Evolutionary conservation across 1,284 basidiomycete genomes (phyloP).

Genomic region (Rhodotorula sp.): DNA sequence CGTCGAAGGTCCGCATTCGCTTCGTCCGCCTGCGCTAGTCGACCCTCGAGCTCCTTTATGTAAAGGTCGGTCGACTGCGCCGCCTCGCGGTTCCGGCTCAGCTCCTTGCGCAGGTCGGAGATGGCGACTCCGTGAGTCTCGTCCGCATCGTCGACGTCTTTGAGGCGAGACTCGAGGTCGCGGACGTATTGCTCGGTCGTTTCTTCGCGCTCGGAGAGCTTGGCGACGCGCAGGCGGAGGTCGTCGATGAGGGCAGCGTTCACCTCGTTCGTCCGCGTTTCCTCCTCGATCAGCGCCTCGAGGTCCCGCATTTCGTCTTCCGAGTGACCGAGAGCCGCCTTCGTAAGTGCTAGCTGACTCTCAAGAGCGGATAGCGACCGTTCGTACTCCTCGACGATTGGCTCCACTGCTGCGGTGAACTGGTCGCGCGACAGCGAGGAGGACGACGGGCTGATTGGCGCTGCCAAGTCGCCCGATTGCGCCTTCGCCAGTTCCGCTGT

Average conservation of each 20-base stretch:
- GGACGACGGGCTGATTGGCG: not conserved
- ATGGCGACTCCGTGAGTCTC: constrained; percentile 72
- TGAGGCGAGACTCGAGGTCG: constrained; percentile 52
- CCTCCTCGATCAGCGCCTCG: constrained; percentile 67
- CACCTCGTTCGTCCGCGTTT: constrained; percentile 66
- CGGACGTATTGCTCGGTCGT: constrained; percentile 91
- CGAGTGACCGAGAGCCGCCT: constrained; percentile 80
- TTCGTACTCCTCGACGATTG: constrained; percentile 98
- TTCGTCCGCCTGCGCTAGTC: constrained; percentile 74
- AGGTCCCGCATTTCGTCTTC: constrained; percentile 90
- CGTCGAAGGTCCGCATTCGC: constrained; percentile 65
- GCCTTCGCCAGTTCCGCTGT: constrained; percentile 68
- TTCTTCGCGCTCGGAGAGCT: constrained; percentile 80
- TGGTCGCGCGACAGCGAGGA: constrained; percentile 27
- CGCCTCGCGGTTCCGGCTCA: constrained; percentile 70
- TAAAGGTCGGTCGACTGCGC: constrained; percentile 72
- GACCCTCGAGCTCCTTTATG: constrained; percentile 83
- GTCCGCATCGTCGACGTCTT: constrained; percentile 72
- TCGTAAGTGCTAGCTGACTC: constrained; percentile 83
- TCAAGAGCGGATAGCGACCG: constrained; percentile 95
- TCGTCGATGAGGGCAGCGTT: constrained; percentile 79
- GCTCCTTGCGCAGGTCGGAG: constrained; percentile 76
- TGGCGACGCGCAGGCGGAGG: constrained; percentile 71
- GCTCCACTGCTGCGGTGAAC: constrained; percentile 94
- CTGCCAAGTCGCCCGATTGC: constrained; percentile 16